Base-by-base conservation (phyloP, 169 alveolate genomes). In the Plasmodium knowlesi region DNA sequence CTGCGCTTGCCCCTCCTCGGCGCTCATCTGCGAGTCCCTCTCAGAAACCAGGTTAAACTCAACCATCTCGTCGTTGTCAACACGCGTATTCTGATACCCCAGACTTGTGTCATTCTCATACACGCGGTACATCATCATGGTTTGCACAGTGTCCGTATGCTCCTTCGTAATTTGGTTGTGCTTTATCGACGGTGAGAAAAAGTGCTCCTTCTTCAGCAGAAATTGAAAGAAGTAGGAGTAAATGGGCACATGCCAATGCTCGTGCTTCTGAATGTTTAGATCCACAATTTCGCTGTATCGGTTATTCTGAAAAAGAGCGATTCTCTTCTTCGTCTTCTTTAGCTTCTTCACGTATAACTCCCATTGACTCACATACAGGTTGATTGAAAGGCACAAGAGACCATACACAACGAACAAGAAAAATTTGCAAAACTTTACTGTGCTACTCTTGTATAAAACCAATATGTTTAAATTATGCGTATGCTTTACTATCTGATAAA, bases 341-440 rank as follows among this genome's bases (percentile, higher is more conserved):
- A 89, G 50, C 5, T 78, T 89, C 2, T 61, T 71, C 82, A 89
- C 34, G 22, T 79, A 79, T 2, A 22, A 10, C 25, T 79, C 53
- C 94, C 94, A 89, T 34, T 79, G 86, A 19, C 43, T 25, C 25
- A 89, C 94, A 53, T 89, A 89, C 82, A 89, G 30, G 67, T 89
- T 78, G 12, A 89, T 78, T 3, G 94, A 79, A 61, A 89, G 82
- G 5, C 94, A 89, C 19, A 89, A 5, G 39, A 89, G 46, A 0
- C 90, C 94, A 53, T 79, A 78, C 3, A 80, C 34, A 12, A 78
- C 25, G 37, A 89, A 89, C 0, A 89, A 10, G 2, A 78, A 16
- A 34, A 89, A 89, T 34, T 89, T 89, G 32, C 90, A 89, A 67
- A 89, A 89, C 3, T 39, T 57, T 54, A 79, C 22, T 8, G 80